A percentile compares a stretch with the other conserved stretches of the same genome.
phyloP scores from a whole-genome alignment of 345 rosid species.

The Salix purpurea region DNA sequence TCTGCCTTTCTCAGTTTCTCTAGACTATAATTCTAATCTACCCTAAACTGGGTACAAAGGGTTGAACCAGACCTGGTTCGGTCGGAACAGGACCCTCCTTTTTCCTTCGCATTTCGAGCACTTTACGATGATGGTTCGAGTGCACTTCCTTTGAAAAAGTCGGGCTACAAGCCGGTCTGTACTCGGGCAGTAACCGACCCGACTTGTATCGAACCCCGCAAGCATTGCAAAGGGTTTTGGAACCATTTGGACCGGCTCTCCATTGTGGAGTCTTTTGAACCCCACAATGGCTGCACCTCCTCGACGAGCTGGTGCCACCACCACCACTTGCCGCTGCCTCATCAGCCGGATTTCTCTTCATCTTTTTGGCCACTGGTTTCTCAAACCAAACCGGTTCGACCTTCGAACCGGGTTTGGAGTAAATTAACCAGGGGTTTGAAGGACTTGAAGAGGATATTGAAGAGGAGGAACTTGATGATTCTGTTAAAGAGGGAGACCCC shows the following conservation, averaged over 20 bases:
- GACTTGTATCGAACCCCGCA: conserved; percentile 92
- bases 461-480: conserved; percentile 42
- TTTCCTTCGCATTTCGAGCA: conserved; percentile 71
- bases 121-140: conserved; percentile 86
- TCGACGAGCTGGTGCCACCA: conserved; percentile 20
- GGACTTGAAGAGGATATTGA: conserved; percentile 33
- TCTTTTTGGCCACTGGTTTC: conserved; percentile 34
- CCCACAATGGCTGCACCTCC: conserved; percentile 92
- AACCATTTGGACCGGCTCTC: conserved; percentile 88
- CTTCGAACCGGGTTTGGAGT: conserved; percentile 9
- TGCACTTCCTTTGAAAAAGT: conserved; percentile 70
- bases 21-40: background rate
- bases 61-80: conserved; percentile 30
- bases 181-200: conserved; percentile 83
- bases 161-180: conserved; percentile 91
- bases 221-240: conserved; percentile 87
- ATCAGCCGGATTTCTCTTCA: conserved; percentile 25
- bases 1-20: background rate
- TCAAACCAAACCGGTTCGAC: conserved; percentile 15
- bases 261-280: conserved; percentile 91
- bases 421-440: conserved; percentile 27
- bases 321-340: conserved; percentile 3
- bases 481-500: conserved; percentile 50
- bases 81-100: conserved; percentile 33
- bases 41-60: conserved; percentile 58